These are phyloP conservation scores for Colletotrichum echinochloae DNA, from an alignment of 2,329 filamentous ascomycete species.

Conservation along the genomic window DNA sequence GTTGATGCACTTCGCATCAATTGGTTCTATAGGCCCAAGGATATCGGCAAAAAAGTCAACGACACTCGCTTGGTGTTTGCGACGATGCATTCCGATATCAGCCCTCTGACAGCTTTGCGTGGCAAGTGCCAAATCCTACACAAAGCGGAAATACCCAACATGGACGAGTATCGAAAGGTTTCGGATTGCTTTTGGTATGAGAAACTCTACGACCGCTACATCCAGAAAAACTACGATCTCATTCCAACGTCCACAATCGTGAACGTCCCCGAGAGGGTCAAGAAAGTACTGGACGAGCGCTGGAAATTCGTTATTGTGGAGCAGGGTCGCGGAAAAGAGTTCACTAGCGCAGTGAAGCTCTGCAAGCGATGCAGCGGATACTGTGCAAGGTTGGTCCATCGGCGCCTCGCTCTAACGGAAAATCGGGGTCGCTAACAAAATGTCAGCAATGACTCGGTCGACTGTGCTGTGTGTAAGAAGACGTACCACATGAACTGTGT, in stretches of 20 bases:
- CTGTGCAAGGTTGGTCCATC: slow-evolving; percentile 80
- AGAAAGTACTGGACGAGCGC: slow-evolving; percentile 93
- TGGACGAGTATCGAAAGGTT: slow-evolving; percentile 86
- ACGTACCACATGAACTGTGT: slow-evolving; percentile 99
- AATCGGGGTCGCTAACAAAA: slow-evolving; percentile 27
- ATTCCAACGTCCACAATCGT: slow-evolving; percentile 93
- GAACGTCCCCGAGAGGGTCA: slow-evolving; percentile 95
- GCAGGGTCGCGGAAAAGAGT: slow-evolving; percentile 91
- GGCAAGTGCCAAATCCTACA: slow-evolving; percentile 94
- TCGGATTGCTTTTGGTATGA: slow-evolving; percentile 97
- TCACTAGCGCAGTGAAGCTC: slow-evolving; percentile 94
- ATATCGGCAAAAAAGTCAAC: slow-evolving; percentile 91
- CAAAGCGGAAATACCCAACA: slow-evolving; percentile 83
- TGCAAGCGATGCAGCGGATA: slow-evolving; percentile 94
- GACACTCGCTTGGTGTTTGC: slow-evolving; percentile 94
- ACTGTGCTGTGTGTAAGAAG: slow-evolving; percentile 93
- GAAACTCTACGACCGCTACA: slow-evolving; percentile 97
- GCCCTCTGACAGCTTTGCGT: slow-evolving; percentile 89
- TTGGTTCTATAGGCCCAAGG: slow-evolving; percentile 97
- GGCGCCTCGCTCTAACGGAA: slow-evolving; percentile 26
- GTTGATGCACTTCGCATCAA: slow-evolving; percentile 93
- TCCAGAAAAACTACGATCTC: slow-evolving; percentile 97
- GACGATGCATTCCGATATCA: slow-evolving; percentile 98
- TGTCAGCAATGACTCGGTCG: slow-evolving; percentile 87
- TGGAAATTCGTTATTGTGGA: slow-evolving; percentile 98